phyloP scores from a whole-genome alignment of 2,329 filamentous ascomycete species.

The Alternaria consortialis region DNA sequence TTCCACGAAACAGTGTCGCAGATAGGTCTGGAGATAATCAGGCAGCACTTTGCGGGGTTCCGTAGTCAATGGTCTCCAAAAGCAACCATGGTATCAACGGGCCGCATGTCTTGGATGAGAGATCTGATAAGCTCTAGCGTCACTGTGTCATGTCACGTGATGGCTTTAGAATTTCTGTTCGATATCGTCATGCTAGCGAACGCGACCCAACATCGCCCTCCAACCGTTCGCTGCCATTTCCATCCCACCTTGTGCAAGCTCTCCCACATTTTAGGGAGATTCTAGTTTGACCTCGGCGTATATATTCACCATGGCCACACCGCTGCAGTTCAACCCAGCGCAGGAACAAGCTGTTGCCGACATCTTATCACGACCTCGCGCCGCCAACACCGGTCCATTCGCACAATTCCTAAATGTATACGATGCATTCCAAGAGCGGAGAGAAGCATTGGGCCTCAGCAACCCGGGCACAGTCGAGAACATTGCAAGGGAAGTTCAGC shows the following conservation, averaged over 20 bases:
- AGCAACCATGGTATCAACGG: constrained; percentile 20
- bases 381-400: constrained; percentile 73
- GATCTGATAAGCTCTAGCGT: constrained; percentile 19
- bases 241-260: constrained; percentile 28
- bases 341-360: constrained; percentile 57
- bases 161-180: constrained; percentile 42
- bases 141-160: constrained; percentile 37
- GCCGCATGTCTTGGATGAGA: constrained; percentile 9
- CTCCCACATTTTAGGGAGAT: constrained; percentile 15
- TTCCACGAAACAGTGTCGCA: constrained; percentile 21
- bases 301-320: constrained; percentile 34
- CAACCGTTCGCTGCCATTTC: constrained; percentile 24
- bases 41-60: constrained; percentile 16
- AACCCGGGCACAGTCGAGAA: constrained; percentile 94
- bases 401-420: constrained; percentile 78
- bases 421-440: constrained; percentile 81
- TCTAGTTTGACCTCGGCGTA: constrained; percentile 6
- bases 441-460: constrained; percentile 84
- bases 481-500: constrained; percentile 89
- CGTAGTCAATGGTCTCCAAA: constrained; percentile 18
- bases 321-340: constrained; percentile 46
- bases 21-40: constrained; percentile 13
- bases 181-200: constrained; percentile 32
- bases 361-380: constrained; percentile 67
- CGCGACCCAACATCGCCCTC: constrained; percentile 26